phyloP scores from a whole-genome alignment of 2,329 filamentous ascomycete genomes.

The Tolypocladium nubicola region DNA sequence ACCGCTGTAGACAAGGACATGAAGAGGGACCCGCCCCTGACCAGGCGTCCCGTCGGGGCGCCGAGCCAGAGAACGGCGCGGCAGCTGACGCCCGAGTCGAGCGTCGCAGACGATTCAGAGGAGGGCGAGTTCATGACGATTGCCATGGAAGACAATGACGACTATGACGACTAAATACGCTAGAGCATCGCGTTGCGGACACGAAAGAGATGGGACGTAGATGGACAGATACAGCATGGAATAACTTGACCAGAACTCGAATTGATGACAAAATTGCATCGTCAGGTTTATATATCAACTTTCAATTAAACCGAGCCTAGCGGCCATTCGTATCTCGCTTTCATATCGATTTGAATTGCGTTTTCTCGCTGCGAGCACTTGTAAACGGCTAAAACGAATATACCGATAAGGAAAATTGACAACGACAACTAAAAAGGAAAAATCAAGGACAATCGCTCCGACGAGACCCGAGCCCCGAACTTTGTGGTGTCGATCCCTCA shows the following conservation, averaged over 20 bases:
- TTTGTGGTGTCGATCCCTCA: conserved; percentile 7
- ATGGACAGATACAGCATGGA: background rate
- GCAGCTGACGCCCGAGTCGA: conserved; percentile 15
- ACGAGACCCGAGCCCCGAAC: conserved; percentile 1
- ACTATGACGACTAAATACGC: conserved; percentile 14
- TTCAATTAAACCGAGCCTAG: background rate
- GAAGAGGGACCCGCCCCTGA: background rate
- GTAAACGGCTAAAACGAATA: background rate
- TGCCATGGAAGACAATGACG: conserved; percentile 11
- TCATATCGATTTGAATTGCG: background rate
- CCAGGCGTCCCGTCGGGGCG: background rate
- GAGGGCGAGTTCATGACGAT: conserved; percentile 9
- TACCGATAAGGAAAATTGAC: background rate
- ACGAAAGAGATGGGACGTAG: background rate
- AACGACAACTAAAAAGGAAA: background rate
- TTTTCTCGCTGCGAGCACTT: background rate
- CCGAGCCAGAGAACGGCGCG: conserved; percentile 2
- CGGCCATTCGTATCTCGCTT: background rate
- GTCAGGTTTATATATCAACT: conserved; percentile 4
- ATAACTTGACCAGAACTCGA: background rate
- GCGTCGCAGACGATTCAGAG: conserved; percentile 22
- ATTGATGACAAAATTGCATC: background rate
- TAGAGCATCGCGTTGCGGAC: background rate
- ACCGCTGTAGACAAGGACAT: background rate
- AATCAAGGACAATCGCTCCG: conserved; percentile 1